Evolutionary conservation across 805 yeast species (phyloP), one percentile per base, ranked within the genome.

Genomic region (Tetrapisispora namnaoensis): DNA sequence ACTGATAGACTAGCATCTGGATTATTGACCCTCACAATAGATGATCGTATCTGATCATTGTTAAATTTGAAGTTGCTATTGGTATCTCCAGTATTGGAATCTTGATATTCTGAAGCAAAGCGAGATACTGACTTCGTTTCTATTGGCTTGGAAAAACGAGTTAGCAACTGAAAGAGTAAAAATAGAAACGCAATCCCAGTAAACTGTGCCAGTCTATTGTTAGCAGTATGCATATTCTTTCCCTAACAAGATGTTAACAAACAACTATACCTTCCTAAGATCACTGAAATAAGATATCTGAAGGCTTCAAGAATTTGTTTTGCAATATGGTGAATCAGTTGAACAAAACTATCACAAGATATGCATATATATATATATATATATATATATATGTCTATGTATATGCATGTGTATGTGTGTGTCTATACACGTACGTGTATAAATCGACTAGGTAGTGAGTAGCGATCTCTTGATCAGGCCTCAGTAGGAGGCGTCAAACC

Each of bases 1-100:
- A 50, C 45, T 1, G 51, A 49, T 13, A 63, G 46, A 27, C 66
- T 59, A 11, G 61, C 62, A 50, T 63, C 67, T 16, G 38, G 37
- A 45, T 63, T 63, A 8, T 32, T 47, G 22, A 52, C 32, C 37
- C 51, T 56, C 2, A 46, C 43, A 6, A 60, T 50, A 13, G 52
- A 47, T 42, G 45, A 34, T 21, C 11, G n/a, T 11, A 13, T 35
- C 22, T 11, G 18, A 36, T 13, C 28, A 9, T 14, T 35, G 24
- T 32, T 37, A n/a, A 38, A 38, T 17, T 14, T 21, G n/a, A 38
- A 32, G 32, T 38, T 11, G 13, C 4, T 11, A 34, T 46, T 36
- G 13, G 24, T 17, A 9, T 42, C 27, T 30, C 11, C 37, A 28
- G 18, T 30, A 35, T 10, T 27, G 3, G 14, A 17, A 28, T 32